Conservation (phyloP, 192 early-diverging fungal genomes). For the Pilaira anomala region DNA sequence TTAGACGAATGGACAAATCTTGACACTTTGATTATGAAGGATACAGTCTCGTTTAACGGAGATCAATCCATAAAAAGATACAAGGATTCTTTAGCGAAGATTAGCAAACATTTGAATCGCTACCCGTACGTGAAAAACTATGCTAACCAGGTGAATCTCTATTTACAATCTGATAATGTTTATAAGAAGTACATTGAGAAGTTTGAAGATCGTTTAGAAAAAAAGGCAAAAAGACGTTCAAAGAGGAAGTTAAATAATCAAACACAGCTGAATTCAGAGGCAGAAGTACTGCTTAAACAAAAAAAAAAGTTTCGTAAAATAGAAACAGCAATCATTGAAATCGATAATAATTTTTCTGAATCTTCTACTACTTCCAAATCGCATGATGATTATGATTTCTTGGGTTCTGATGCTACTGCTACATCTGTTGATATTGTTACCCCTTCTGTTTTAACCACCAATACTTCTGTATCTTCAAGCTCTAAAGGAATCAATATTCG, state of each 20-base stretch:
- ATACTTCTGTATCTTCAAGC: background rate
- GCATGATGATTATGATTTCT: background rate
- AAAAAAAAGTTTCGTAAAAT: background rate
- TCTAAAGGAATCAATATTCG: conserved; percentile 6
- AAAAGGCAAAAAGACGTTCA: background rate
- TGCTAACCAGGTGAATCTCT: background rate
- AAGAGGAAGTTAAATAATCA: background rate
- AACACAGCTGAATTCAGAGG: background rate
- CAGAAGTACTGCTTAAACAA: background rate
- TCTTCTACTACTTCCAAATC: background rate
- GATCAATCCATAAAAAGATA: too few relatives aligned
- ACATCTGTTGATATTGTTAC: background rate
- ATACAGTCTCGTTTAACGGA: too few relatives aligned
- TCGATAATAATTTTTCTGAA: background rate
- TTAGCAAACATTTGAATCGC: too few relatives aligned
- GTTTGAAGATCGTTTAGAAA: background rate
- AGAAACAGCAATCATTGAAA: too few relatives aligned
- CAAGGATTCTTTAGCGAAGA: too few relatives aligned
- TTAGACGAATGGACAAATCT: too few relatives aligned
- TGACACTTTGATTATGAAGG: too few relatives aligned
- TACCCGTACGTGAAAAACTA: background rate
- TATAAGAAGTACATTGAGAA: background rate
- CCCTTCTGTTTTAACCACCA: background rate
- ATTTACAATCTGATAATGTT: background rate
- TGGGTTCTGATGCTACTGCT: background rate